phyloP scores from a whole-genome alignment of 2,329 filamentous ascomycete genomes.

The Penicillium frequentans region DNA sequence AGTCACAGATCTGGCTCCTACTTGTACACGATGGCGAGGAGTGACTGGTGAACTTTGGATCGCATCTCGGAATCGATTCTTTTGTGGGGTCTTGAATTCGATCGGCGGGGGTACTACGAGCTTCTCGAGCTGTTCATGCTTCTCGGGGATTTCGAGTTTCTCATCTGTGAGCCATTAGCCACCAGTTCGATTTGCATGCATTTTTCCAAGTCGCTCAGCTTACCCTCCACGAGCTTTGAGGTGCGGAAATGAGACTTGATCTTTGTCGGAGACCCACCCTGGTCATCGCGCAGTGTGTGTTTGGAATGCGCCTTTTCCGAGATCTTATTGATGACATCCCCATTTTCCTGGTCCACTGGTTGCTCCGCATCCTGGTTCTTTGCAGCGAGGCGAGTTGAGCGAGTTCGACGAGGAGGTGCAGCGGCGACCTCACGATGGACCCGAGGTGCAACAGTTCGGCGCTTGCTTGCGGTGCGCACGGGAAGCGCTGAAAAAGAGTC shows the following conservation, averaged over 20 bases:
- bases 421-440: conserved; percentile 35
- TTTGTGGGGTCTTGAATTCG: conserved; percentile 50
- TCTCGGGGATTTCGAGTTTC: conserved; percentile 1
- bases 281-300: conserved; percentile 45
- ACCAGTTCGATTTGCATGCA: not conserved
- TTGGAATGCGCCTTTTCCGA: conserved; percentile 48
- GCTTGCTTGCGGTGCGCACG: conserved; percentile 47
- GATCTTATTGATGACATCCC: conserved; percentile 18
- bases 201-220: conserved; percentile 1
- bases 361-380: conserved; percentile 21
- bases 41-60: conserved; percentile 71
- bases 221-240: conserved; percentile 41
- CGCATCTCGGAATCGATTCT: conserved; percentile 70
- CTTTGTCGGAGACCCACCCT: conserved; percentile 48
- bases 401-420: conserved; percentile 32
- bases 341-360: conserved; percentile 30
- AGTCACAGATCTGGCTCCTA: conserved; percentile 71
- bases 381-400: conserved; percentile 33
- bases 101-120: conserved; percentile 26
- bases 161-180: not conserved
- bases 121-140: not conserved
- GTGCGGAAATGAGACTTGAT: conserved; percentile 46
- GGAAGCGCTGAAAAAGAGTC: conserved; percentile 28
- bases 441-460: conserved; percentile 46
- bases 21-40: conserved; percentile 79